Percentiles rank a stretch among this genome's conserved stretches.
Evolutionary conservation across 176 grass and related monocot genomes (phyloP).

Genomic region (Zizania latifolia): DNA sequence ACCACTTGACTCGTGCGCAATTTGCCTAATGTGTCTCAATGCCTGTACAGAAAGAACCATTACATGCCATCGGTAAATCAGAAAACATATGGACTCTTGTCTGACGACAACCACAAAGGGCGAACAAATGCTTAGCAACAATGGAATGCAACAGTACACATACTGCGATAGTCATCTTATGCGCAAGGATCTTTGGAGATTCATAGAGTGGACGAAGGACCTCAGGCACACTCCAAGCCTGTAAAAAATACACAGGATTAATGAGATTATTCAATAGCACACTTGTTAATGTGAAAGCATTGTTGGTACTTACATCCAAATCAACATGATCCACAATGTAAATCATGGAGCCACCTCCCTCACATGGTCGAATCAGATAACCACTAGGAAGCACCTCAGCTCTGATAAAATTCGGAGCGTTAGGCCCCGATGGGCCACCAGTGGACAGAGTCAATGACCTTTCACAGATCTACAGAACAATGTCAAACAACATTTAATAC

Average conservation of each 20-base stretch:
- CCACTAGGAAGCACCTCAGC: conserved; percentile 90
- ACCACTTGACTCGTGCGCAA: conserved; percentile 78
- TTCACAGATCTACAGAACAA: conserved; percentile 77
- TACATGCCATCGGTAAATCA: not conserved
- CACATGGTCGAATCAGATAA: conserved; percentile 92
- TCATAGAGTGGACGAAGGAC: conserved; percentile 85
- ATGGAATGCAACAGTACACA: conserved; percentile 6
- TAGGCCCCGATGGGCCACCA: conserved; percentile 79
- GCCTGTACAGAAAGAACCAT: conserved; percentile 44
- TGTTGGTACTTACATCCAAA: conserved; percentile 70
- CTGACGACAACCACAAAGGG: not conserved
- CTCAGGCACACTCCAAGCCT: conserved; percentile 94
- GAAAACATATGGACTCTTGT: not conserved
- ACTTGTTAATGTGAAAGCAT: not conserved
- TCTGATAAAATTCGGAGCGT: conserved; percentile 71
- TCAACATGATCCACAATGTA: conserved; percentile 99
- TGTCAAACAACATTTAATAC: not conserved
- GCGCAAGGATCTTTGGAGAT: conserved; percentile 85
- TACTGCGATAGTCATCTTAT: conserved; percentile 91
- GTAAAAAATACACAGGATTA: not conserved
- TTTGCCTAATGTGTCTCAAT: conserved; percentile 76
- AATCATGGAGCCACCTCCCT: conserved; percentile 98
- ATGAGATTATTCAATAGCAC: not conserved
- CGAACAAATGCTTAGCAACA: not conserved
- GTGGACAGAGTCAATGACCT: conserved; percentile 88